Percentiles rank a stretch among this genome's conserved stretches.
These are phyloP conservation scores for Betula pendula DNA, from an alignment of 306 rosid genomes.

Conservation along the genomic window DNA sequence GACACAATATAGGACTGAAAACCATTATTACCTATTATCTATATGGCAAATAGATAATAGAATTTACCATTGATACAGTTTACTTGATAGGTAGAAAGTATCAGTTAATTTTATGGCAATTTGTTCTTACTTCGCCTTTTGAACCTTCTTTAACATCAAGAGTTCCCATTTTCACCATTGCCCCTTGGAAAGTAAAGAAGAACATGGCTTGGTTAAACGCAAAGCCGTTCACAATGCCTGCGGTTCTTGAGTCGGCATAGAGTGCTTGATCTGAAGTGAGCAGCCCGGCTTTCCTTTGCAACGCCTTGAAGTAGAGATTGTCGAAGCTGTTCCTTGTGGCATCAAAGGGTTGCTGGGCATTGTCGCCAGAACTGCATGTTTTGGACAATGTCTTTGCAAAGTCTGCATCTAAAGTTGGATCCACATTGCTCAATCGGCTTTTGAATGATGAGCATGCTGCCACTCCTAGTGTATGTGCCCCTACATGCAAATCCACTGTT, in stretches of 20 bases:
- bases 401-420: constrained; percentile 44
- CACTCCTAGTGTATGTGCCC: constrained; percentile 83
- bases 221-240: constrained; percentile 50
- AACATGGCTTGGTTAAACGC: constrained; percentile 69
- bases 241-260: constrained; percentile 44
- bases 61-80: too few species aligned
- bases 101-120: constrained; percentile 60
- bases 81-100: not conserved
- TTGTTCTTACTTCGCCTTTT: constrained; percentile 54
- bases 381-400: constrained; percentile 52
- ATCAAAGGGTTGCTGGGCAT: constrained; percentile 62
- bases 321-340: constrained; percentile 59
- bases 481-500: constrained; percentile 25
- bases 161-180: constrained; percentile 71
- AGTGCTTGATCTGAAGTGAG: constrained; percentile 68
- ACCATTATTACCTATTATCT: not conserved
- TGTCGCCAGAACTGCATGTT: constrained; percentile 67
- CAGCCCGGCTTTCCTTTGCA: constrained; percentile 54
- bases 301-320: constrained; percentile 50
- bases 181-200: constrained; percentile 72
- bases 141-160: constrained; percentile 65
- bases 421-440: constrained; percentile 39
- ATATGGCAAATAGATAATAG: not conserved
- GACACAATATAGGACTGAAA: not conserved
- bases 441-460: constrained; percentile 80